A percentile compares a stretch with the other conserved stretches of the same genome.
These are phyloP conservation scores for Tolypocladium ovalisporum DNA, from an alignment of 2,329 filamentous ascomycete genomes.

Conservation along the genomic window DNA sequence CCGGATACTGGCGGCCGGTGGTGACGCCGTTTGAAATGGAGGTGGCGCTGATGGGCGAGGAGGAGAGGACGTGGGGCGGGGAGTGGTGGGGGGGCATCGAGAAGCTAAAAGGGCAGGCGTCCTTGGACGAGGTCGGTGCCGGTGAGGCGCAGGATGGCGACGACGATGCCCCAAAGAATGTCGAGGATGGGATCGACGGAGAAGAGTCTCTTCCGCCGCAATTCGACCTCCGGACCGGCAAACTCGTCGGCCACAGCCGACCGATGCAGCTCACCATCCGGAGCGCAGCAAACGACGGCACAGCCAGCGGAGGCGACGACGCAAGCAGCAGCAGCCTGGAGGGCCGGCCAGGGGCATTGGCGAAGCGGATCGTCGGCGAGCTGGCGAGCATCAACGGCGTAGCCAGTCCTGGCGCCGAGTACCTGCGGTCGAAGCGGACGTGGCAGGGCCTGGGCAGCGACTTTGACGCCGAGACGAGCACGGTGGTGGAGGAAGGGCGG, in stretches of 20 bases:
- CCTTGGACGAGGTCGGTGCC: constrained; percentile 13
- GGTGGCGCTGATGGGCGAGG: constrained; percentile 64
- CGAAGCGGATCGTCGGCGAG: constrained; percentile 51
- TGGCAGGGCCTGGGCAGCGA: constrained; percentile 92
- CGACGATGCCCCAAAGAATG: constrained; percentile 16
- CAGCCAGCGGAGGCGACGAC: constrained; percentile 4
- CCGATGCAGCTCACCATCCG: constrained; percentile 50
- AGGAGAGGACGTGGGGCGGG: constrained; percentile 71
- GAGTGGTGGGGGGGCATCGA: constrained; percentile 86
- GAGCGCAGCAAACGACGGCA: constrained; percentile 6
- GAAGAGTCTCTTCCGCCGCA: constrained; percentile 75
- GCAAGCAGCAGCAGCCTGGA: constrained; percentile 6
- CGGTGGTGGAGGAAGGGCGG: constrained; percentile 72
- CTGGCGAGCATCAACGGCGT: constrained; percentile 74
- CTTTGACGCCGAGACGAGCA: constrained; percentile 52
- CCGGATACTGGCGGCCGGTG: constrained; percentile 74
- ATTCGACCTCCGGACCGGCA: constrained; percentile 83
- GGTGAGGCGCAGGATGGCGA: constrained; percentile 9
- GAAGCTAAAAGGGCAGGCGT: constrained; percentile 40
- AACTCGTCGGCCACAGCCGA: constrained; percentile 66
- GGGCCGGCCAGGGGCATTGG: constrained; percentile 29
- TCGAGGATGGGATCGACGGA: constrained; percentile 37
- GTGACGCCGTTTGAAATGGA: constrained; percentile 92
- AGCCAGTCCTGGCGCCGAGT: constrained; percentile 86
- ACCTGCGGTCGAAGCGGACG: constrained; percentile 66